Evolutionary conservation across 768 basidiomycete genomes (phyloP).

Genomic region (Kwoniella pini): DNA sequence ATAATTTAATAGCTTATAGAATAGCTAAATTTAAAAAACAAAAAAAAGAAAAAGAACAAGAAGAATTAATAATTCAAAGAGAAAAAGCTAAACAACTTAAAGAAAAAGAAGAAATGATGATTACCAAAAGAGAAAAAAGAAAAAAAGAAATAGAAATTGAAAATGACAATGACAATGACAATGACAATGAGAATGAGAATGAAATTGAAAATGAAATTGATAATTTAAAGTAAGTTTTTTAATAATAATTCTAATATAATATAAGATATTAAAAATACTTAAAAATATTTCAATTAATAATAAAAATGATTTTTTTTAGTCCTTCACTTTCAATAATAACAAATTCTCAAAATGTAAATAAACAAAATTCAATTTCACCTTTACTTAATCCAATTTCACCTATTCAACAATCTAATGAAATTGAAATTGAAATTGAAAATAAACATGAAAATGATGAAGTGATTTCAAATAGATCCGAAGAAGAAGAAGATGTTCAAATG

Average conservation of each 20-base stretch:
- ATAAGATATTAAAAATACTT: too few species aligned
- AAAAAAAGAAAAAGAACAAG: not conserved
- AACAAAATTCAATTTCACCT: too few species aligned
- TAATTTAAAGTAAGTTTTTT: too few species aligned
- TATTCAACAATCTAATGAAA: too few species aligned
- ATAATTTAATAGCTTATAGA: constrained; percentile 31
- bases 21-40: constrained; percentile 20
- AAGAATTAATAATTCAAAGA: not conserved
- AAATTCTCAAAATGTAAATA: too few species aligned
- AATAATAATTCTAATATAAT: too few species aligned
- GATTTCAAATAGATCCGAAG: not conserved
- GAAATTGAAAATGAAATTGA: not conserved
- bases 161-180: not conserved
- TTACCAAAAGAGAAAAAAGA: not conserved
- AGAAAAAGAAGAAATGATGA: not conserved
- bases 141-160: not conserved
- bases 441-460: not conserved
- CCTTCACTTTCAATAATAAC: too few species aligned
- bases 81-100: not conserved
- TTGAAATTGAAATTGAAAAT: not conserved
- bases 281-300: too few species aligned
- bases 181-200: not conserved
- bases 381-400: too few species aligned
- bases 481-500: constrained; percentile 15
- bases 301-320: too few species aligned